Evolutionary conservation across 768 basidiomycete species (phyloP), one percentile per base, ranked within the genome.

Genomic region (Xanthoconium stramineum): DNA sequence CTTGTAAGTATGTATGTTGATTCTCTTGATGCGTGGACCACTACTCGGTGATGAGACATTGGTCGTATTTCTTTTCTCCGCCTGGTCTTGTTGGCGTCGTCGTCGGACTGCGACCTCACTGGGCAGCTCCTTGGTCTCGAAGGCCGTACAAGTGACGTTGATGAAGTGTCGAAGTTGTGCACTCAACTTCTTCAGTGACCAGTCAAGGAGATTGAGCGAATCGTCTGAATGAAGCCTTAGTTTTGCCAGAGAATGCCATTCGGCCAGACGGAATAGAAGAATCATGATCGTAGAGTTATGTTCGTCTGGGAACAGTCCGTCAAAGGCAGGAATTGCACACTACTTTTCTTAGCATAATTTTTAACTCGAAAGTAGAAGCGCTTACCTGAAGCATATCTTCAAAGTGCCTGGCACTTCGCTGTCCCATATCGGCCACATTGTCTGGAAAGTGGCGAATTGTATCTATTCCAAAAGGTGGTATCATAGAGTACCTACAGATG

Each of bases 251-350:
- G 47, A 20, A 29, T 55, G 54, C 47, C 54, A 55, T 37, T 55
- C 42, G 10, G 54, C 40, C 0, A 49, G 42, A 0, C 42, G 12
- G 9, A 49, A 55, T 0, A 75, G 44, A 1, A 77, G 55, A 2
- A 59, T 53, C 0, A 73, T 47, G 4, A 60, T 52, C 3, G 5
- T 13, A 15, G 13, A 5, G 1, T 74, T 56, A 30, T 74, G 61
- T 0, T 35, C 47, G 6, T 63, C 52, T 2, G 64, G 66, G 0
- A 78, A 62, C 0, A 80, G 66, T 3, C 70, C 74, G 5, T 78
- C 73, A 33, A 78, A 76, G 0, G 64, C 72, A 0, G 77, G 76
- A 3, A 77, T 65, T 0, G 72, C 62, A 48, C 73, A 74, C 75
- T 76, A 43, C 12, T 13, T 28, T 6, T 13, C 7, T 10, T n/a